Evolutionary conservation across 2,329 filamentous ascomycete species (phyloP).

Genomic region (Fusarium pseudonygamai): DNA sequence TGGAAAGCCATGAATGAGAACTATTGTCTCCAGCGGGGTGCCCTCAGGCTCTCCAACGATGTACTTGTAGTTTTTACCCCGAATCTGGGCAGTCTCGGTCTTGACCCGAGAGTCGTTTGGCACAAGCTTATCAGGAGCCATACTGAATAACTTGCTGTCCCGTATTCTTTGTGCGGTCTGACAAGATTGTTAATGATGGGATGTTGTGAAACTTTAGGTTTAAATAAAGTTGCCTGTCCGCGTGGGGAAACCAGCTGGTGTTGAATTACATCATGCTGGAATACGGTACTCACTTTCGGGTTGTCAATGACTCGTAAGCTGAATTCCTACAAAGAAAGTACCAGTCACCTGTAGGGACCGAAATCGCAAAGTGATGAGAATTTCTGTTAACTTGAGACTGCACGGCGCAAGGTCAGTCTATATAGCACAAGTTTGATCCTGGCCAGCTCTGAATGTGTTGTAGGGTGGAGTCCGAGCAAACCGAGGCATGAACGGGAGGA

Average conservation of each 20-base stretch:
- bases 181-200: constrained; percentile 11
- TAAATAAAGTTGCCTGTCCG: not conserved
- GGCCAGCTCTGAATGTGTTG: not conserved
- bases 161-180: not conserved
- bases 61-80: constrained; percentile 77
- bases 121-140: constrained; percentile 70
- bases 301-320: not conserved
- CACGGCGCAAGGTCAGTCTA: not conserved
- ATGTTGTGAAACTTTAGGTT: not conserved
- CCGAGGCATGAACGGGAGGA: constrained; percentile 31
- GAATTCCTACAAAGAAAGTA: not conserved
- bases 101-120: constrained; percentile 73
- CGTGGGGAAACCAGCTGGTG: not conserved
- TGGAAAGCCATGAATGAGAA: constrained; percentile 80
- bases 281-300: constrained; percentile 13
- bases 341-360: not conserved
- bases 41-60: constrained; percentile 62
- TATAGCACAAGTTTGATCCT: not conserved
- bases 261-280: constrained; percentile 10
- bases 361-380: not conserved
- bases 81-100: constrained; percentile 69
- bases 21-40: constrained; percentile 58
- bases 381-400: not conserved
- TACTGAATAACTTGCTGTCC: constrained; percentile 37
- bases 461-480: constrained; percentile 5